phyloP scores from a whole-genome alignment of 1,284 basidiomycete genomes.

The Leccinum fuscescens region DNA sequence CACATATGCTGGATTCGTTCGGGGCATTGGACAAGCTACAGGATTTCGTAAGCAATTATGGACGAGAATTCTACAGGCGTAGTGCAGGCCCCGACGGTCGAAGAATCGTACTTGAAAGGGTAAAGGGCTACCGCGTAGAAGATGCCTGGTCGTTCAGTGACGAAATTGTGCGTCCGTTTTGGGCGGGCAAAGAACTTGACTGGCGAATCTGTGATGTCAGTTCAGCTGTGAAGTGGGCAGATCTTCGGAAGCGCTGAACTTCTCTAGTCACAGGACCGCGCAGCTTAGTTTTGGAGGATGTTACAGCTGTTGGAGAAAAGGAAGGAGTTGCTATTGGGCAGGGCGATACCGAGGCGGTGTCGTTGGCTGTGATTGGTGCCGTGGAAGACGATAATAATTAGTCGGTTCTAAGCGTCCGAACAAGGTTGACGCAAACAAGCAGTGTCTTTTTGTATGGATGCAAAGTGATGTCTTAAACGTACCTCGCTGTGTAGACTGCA shows the following conservation, averaged over 20 bases:
- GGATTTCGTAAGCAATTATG: conserved; percentile 75
- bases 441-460: conserved; percentile 9
- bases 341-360: conserved; percentile 28
- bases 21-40: conserved; percentile 79
- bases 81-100: conserved; percentile 23
- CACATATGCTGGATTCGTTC: conserved; percentile 83
- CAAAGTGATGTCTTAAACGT: conserved; percentile 2
- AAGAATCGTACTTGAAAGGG: conserved; percentile 30
- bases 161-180: conserved; percentile 83
- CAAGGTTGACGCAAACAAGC: conserved; percentile 8
- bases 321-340: neutral
- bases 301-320: neutral
- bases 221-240: neutral
- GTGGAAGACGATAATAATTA: conserved; percentile 1
- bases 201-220: conserved; percentile 69
- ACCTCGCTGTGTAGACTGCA: conserved; percentile 15
- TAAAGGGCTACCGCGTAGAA: conserved; percentile 48
- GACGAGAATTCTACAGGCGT: conserved; percentile 77
- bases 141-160: conserved; percentile 51
- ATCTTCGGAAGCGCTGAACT: conserved; percentile 6
- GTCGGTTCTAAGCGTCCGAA: neutral
- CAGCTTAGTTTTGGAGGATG: neutral
- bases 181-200: conserved; percentile 79
- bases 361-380: conserved; percentile 21
- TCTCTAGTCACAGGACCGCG: conserved; percentile 6